Conservation (phyloP, 2,329 filamentous ascomycete genomes). For the Curvularia hawaiiensis region DNA sequence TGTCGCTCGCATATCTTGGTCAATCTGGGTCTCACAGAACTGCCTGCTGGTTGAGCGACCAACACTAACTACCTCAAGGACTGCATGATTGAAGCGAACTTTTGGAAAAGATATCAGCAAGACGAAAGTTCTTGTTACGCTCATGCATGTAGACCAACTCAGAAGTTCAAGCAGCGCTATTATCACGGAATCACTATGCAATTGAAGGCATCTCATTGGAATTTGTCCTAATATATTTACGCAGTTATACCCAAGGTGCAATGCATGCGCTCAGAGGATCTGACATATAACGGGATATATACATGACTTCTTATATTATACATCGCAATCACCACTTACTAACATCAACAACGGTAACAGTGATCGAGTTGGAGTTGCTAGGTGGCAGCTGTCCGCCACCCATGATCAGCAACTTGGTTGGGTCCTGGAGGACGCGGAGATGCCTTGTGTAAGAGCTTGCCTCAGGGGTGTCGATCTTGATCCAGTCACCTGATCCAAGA, state of each 20-base stretch:
- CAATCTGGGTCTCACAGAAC: too few relatives aligned
- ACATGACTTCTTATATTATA: background rate
- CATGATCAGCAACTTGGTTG: slow-evolving; percentile 48
- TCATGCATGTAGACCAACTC: background rate
- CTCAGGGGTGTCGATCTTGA: slow-evolving; percentile 50
- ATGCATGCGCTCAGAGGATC: background rate
- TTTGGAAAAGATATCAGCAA: background rate
- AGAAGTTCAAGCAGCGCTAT: background rate
- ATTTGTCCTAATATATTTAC: background rate
- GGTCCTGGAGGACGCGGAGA: slow-evolving; percentile 52
- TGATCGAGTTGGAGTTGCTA: slow-evolving; percentile 39
- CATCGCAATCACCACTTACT: slow-evolving; percentile 14
- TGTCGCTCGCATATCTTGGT: background rate
- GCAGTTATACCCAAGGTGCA: background rate
- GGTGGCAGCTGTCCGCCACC: slow-evolving; percentile 48
- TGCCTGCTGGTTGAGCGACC: too few relatives aligned
- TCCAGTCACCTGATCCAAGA: slow-evolving; percentile 54
- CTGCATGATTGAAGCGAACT: background rate
- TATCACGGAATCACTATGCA: background rate
- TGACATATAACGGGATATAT: background rate
- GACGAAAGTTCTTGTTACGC: background rate
- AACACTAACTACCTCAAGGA: background rate
- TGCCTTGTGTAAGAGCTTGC: slow-evolving; percentile 54
- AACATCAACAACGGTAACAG: slow-evolving; percentile 42
- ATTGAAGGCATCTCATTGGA: background rate